Evolutionary conservation across 768 basidiomycete species (phyloP), one percentile per base, ranked within the genome.

Genomic region (Leccinum disarticulatum): DNA sequence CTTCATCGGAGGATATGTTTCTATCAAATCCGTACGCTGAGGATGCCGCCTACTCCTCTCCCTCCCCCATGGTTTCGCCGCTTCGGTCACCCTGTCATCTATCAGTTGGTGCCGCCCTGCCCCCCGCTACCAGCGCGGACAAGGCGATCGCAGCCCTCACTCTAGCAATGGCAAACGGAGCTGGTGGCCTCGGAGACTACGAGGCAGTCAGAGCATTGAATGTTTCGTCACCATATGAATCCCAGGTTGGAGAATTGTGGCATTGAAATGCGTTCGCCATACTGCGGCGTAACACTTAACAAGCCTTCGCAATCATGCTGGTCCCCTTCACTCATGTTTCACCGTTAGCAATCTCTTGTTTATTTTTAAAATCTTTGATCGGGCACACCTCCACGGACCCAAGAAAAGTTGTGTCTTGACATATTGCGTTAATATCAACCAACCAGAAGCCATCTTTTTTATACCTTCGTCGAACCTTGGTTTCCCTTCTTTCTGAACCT

Each of bases 131-230:
- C 48, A 77, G 76, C 36, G 74, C 83, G 19, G 85, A 87, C 63
- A 86, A 84, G 66, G 83, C 82, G 15, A 77, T 87, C 53, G 84
- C 84, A 17, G 84, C 83, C 17, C 77, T 87, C 31, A 77, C 76
- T 33, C 71, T 87, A 3, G 85, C 83, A 17, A 79, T 87, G 74
- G 86, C 86, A 13, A 87, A 81, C 60, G 87, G 86, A 46, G 85
- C 85, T 10, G 85, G 82, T 6, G 79, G 84, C 28, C 68, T 87
- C 41, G 79, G 78, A 55, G 86, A 87, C 65, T 87, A 87, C 57
- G 74, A 76, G 55, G 78, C 81, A 2, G 73, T 83, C 36, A 77
- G 76, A 57, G 72, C 74, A 33, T 64, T 77, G 46, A 74, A 83
- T 50, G 56, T 55, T 57, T 63, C 70, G 22, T 61, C 64, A 22